These are phyloP conservation scores for Aspergillus conjunctus DNA, from an alignment of 495 filamentous ascomycete species.

Conservation along the genomic window DNA sequence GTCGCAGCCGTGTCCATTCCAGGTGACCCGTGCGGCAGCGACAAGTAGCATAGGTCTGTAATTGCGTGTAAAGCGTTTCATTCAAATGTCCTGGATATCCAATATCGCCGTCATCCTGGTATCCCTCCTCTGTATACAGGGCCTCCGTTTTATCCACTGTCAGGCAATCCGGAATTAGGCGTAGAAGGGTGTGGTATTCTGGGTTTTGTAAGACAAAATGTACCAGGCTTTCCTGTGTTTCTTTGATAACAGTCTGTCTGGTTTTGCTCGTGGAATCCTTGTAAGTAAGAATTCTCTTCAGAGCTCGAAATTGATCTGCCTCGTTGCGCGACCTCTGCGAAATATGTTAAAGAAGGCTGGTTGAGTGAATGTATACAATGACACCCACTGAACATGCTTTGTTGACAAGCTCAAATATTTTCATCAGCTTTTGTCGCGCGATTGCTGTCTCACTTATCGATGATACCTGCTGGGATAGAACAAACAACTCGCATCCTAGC, in stretches of 20 bases:
- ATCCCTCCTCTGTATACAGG: neutral
- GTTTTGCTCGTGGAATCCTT: neutral
- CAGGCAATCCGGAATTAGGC: neutral
- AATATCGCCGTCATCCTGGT: neutral
- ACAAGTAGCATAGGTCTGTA: constrained; percentile 4
- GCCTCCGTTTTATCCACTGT: neutral
- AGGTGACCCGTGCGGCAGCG: constrained; percentile 2
- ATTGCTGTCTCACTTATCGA: neutral
- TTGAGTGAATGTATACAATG: neutral
- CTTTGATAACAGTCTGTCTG: neutral
- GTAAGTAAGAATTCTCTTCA: constrained; percentile 1
- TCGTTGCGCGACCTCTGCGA: constrained; percentile 1
- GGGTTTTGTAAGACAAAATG: constrained; percentile 8
- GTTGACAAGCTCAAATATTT: constrained; percentile 7
- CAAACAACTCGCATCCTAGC: constrained; percentile 14
- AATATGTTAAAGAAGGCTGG: neutral
- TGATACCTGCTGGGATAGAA: constrained; percentile 1
- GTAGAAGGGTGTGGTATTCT: constrained; percentile 1
- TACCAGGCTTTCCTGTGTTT: neutral
- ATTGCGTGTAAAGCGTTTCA: constrained; percentile 11
- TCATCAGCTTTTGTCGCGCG: neutral
- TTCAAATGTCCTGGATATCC: constrained; percentile 7
- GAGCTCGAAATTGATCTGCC: neutral
- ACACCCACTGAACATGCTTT: constrained; percentile 11
- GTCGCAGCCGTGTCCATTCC: constrained; percentile 2